Conservation (phyloP, 2,329 filamentous ascomycete species). For the Ploettnerulaceae sp. region DNA sequence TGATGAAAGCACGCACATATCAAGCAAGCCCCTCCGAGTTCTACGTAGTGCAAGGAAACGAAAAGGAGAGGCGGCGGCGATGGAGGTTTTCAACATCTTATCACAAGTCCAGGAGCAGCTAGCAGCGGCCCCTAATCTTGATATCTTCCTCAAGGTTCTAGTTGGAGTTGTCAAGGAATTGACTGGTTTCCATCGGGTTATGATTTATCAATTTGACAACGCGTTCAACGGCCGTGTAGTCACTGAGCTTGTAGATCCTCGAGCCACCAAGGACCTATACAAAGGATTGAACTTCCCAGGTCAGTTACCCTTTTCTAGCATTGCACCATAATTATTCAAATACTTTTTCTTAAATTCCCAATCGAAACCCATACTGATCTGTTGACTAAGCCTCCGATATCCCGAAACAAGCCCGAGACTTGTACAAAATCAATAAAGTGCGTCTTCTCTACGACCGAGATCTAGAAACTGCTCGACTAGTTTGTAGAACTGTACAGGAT, state of each 20-base stretch:
- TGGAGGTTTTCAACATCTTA: conserved; percentile 90
- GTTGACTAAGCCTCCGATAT: conserved; percentile 65
- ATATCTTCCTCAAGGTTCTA: conserved; percentile 71
- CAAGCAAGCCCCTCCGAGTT: conserved; percentile 73
- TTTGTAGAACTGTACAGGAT: conserved; percentile 72
- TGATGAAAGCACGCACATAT: conserved; percentile 67
- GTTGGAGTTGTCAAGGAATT: conserved; percentile 85
- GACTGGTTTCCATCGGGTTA: conserved; percentile 85
- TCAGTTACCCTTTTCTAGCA: not conserved
- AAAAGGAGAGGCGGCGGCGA: conserved; percentile 73
- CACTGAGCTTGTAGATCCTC: conserved; percentile 78
- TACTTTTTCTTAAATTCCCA: not conserved
- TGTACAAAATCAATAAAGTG: conserved; percentile 88
- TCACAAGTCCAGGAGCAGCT: conserved; percentile 88
- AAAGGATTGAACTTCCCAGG: conserved; percentile 80
- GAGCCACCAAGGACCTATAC: conserved; percentile 75
- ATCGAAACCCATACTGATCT: not conserved
- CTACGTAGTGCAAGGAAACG: conserved; percentile 69
- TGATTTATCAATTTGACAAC: conserved; percentile 88
- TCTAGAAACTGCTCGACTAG: conserved; percentile 70
- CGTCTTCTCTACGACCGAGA: conserved; percentile 83
- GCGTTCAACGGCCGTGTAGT: conserved; percentile 81
- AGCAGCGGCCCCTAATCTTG: conserved; percentile 63
- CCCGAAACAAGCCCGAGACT: conserved; percentile 76
- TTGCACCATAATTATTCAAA: no score